Conservation (phyloP, 2,329 filamentous ascomycete species). For the Grosmannia clavigera region DNA sequence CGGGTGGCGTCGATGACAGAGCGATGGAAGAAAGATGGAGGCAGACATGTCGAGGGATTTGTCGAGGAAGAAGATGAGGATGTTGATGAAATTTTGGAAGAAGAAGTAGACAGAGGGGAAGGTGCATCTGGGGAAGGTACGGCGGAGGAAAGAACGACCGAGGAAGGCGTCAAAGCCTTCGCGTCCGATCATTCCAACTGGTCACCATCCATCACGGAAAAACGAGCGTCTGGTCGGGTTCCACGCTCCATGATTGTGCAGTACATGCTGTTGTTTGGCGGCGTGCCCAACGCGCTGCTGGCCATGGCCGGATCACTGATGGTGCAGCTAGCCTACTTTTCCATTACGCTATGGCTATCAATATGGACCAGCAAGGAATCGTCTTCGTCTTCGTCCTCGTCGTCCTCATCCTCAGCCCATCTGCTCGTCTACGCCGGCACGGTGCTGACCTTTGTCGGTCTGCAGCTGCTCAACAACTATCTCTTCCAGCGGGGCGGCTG, state of each 20-base stretch:
- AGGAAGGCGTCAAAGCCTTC: background rate
- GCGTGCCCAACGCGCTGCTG: slow-evolving; percentile 6
- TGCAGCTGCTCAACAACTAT: slow-evolving; percentile 11
- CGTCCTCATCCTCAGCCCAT: background rate
- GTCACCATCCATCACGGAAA: background rate
- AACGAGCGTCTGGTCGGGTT: background rate
- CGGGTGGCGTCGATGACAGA: background rate
- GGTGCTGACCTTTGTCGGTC: background rate
- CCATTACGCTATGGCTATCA: slow-evolving; percentile 13
- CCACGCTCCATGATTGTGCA: slow-evolving; percentile 7
- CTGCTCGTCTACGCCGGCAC: slow-evolving; percentile 3
- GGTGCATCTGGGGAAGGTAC: background rate
- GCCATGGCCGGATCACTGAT: slow-evolving; percentile 10
- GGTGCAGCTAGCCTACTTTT: slow-evolving; percentile 15
- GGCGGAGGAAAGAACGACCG: background rate
- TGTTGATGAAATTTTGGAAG: background rate
- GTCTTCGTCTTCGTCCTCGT: background rate
- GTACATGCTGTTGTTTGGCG: slow-evolving; percentile 15
- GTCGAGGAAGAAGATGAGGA: background rate
- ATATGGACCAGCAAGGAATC: slow-evolving; percentile 8
- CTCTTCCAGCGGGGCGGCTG: slow-evolving; percentile 45
- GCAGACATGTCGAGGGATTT: background rate
- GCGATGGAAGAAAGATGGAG: background rate
- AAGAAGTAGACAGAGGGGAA: background rate
- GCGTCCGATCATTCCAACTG: background rate